These are phyloP conservation scores for Tricholoma sp. DNA, from an alignment of 768 basidiomycete genomes.

Conservation along the genomic window DNA sequence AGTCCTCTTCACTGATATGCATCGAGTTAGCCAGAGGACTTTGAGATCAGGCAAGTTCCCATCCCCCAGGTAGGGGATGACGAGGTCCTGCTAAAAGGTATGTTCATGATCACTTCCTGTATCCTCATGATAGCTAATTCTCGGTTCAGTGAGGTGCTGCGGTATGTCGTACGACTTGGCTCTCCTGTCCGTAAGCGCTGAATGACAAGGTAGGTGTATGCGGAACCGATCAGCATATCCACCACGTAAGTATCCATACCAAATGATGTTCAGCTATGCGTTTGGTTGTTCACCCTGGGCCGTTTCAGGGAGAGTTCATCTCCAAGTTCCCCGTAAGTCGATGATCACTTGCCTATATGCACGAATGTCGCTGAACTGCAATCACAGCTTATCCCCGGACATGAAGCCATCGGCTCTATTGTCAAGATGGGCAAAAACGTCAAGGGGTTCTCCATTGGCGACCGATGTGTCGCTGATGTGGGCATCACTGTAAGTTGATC, in stretches of 20 bases:
- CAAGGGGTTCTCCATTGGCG: conserved; percentile 68
- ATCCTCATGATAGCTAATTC: conserved; percentile 1
- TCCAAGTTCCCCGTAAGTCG: conserved; percentile 48
- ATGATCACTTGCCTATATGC: not conserved
- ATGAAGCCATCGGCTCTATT: conserved; percentile 70
- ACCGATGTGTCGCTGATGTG: conserved; percentile 83
- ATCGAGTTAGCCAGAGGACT: conserved; percentile 51
- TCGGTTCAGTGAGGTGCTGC: conserved; percentile 33
- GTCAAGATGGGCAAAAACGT: conserved; percentile 79
- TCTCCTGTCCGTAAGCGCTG: not conserved
- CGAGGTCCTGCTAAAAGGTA: conserved; percentile 72
- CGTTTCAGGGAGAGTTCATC: conserved; percentile 52
- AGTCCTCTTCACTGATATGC: conserved; percentile 6
- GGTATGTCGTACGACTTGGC: conserved; percentile 22
- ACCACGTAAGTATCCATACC: conserved; percentile 34
- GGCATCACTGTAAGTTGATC: conserved; percentile 47
- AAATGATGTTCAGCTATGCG: not conserved
- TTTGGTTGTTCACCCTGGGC: not conserved
- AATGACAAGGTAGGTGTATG: conserved; percentile 36
- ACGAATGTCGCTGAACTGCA: not conserved
- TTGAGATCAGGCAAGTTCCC: conserved; percentile 62
- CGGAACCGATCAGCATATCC: conserved; percentile 62
- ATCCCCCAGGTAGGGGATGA: conserved; percentile 62
- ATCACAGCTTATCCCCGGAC: conserved; percentile 61
- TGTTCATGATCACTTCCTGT: not conserved